phyloP scores from a whole-genome alignment of 2,329 filamentous ascomycete species.

The Pseudogymnoascus verrucosus region DNA sequence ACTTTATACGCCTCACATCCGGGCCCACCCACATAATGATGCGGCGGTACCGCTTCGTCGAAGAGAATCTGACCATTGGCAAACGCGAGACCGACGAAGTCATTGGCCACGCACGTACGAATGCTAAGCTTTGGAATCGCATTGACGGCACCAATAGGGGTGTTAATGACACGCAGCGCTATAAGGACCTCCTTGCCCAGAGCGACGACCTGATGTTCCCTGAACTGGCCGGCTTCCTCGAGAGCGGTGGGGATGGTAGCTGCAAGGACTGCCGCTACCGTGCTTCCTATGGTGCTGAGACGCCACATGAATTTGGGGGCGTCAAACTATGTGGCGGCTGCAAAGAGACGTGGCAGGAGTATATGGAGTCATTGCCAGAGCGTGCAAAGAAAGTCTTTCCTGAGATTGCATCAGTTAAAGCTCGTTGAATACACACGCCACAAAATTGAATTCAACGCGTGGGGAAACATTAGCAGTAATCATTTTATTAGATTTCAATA shows the following conservation, averaged over 20 bases:
- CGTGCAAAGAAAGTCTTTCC: not conserved
- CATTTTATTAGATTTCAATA: not conserved
- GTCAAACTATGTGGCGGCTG: too few species aligned
- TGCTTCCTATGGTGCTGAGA: too few species aligned
- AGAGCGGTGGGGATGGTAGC: not conserved
- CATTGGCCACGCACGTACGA: slow-evolving; percentile 19
- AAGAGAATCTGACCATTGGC: slow-evolving; percentile 27
- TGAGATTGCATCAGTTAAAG: not conserved
- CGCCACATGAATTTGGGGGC: too few species aligned
- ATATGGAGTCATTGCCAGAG: not conserved
- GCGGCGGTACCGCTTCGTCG: slow-evolving; percentile 29
- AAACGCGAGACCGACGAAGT: slow-evolving; percentile 21
- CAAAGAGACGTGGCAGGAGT: too few species aligned
- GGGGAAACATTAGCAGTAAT: not conserved
- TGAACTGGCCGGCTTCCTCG: slow-evolving; percentile 13
- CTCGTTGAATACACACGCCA: not conserved
- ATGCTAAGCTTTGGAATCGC: slow-evolving; percentile 30
- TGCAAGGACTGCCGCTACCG: too few species aligned
- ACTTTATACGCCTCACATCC: slow-evolving; percentile 26
- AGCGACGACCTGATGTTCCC: slow-evolving; percentile 17
- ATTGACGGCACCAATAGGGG: slow-evolving; percentile 15
- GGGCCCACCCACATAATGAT: slow-evolving; percentile 30
- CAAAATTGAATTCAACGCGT: too few species aligned
- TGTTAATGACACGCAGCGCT: slow-evolving; percentile 9
- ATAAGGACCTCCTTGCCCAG: slow-evolving; percentile 10